Evolutionary conservation across 441 rosid genomes (phyloP).

Genomic region (Omphalea diandra): DNA sequence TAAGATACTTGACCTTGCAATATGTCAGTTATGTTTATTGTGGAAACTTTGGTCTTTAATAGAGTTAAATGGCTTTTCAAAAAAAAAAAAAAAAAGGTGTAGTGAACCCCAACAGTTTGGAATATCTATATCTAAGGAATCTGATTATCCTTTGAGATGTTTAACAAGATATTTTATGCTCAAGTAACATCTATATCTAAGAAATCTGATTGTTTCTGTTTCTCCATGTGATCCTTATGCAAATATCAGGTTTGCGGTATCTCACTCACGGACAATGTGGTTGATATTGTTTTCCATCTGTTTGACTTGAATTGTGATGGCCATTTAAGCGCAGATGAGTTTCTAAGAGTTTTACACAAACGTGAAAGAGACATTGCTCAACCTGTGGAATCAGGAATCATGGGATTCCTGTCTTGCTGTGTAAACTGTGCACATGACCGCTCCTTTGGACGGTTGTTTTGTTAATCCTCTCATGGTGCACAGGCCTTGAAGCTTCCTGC

Average conservation of each 20-base stretch:
- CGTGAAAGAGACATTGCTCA: constrained; percentile 56
- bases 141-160: too few relatives aligned
- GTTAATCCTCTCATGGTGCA: constrained; percentile 8
- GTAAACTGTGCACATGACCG: constrained; percentile 39
- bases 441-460: constrained; percentile 27
- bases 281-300: constrained; percentile 66
- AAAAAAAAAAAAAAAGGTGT: not conserved
- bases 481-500: not conserved
- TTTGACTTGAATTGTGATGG: constrained; percentile 75
- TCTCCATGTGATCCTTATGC: not conserved
- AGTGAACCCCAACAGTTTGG: too few relatives aligned
- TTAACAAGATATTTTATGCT: not conserved
- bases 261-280: constrained; percentile 52
- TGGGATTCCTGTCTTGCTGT: constrained; percentile 48
- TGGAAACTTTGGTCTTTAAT: not conserved
- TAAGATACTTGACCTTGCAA: constrained; percentile 23
- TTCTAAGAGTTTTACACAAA: constrained; percentile 55
- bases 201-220: not conserved
- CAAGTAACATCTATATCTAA: not conserved
- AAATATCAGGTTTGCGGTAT: constrained; percentile 63
- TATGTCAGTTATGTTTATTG: not conserved
- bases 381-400: constrained; percentile 42
- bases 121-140: too few relatives aligned
- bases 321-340: constrained; percentile 64
- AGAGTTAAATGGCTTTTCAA: not conserved